Conservation (phyloP, 2,329 filamentous ascomycete species). For the Immersiporthe knoxdaviesiana region DNA sequence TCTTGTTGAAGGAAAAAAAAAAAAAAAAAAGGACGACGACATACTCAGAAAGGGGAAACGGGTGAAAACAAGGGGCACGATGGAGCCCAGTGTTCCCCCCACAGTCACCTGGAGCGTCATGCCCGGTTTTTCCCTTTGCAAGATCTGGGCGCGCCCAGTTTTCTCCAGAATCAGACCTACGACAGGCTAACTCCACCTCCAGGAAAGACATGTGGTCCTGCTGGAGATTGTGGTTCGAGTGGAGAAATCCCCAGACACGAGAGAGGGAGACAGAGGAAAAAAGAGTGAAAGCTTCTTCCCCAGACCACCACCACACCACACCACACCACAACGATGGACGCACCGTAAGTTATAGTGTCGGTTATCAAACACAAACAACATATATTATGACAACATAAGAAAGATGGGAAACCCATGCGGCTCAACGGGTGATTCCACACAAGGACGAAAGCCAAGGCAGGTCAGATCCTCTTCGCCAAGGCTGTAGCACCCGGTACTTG, state of each 20-base stretch:
- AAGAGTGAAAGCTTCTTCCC: neutral
- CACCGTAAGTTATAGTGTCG: neutral
- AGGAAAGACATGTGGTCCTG: conserved; percentile 11
- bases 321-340: neutral
- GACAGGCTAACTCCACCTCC: conserved; percentile 11
- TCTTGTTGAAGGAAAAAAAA: neutral
- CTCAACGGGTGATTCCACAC: neutral
- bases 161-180: conserved; percentile 16
- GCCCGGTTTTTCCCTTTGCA: conserved; percentile 4
- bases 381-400: neutral
- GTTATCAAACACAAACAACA: neutral
- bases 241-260: conserved; percentile 25
- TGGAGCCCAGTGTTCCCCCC: conserved; percentile 9
- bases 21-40: neutral
- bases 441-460: neutral
- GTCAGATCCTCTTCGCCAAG: conserved; percentile 4
- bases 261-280: neutral
- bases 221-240: conserved; percentile 10
- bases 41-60: neutral
- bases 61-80: neutral
- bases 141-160: neutral
- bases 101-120: neutral
- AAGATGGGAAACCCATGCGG: neutral
- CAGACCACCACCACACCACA: neutral
- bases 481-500: neutral